These are phyloP conservation scores for Scedosporium minutisporum DNA, from an alignment of 2,329 filamentous ascomycete genomes.

Conservation along the genomic window DNA sequence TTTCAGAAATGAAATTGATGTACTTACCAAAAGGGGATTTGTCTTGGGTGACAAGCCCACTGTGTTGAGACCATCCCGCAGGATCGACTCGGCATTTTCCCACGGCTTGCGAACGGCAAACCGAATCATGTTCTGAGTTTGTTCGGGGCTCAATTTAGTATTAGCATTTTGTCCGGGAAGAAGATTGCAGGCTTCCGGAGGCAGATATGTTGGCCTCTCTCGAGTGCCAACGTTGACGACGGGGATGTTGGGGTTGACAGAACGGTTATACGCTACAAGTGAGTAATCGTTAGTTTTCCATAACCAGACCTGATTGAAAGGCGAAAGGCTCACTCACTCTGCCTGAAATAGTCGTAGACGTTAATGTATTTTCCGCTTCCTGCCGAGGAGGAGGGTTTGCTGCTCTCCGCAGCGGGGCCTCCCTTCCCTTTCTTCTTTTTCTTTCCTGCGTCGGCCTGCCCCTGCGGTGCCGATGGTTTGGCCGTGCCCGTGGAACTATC, in stretches of 20 bases:
- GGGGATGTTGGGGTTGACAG: conserved; percentile 32
- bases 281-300: conserved; percentile 13
- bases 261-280: conserved; percentile 19
- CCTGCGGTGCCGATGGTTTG: neutral
- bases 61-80: conserved; percentile 42
- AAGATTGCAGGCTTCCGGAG: conserved; percentile 56
- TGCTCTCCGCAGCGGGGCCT: conserved; percentile 15
- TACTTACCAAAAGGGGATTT: conserved; percentile 27
- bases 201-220: conserved; percentile 51
- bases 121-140: conserved; percentile 60
- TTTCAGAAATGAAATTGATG: conserved; percentile 14
- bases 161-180: conserved; percentile 24
- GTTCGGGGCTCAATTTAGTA: conserved; percentile 25
- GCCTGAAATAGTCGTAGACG: conserved; percentile 40
- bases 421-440: conserved; percentile 16
- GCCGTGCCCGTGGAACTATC: conserved; percentile 14
- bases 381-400: conserved; percentile 8
- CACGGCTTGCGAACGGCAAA: conserved; percentile 61
- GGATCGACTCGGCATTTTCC: conserved; percentile 58
- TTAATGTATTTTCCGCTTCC: conserved; percentile 32
- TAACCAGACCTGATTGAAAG: neutral
- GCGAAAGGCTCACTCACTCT: conserved; percentile 19
- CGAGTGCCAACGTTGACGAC: conserved; percentile 57
- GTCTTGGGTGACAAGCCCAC: conserved; percentile 42
- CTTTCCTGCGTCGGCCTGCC: conserved; percentile 7